Conservation (phyloP, 805 yeast genomes). For the Candida endomychidarum region DNA sequence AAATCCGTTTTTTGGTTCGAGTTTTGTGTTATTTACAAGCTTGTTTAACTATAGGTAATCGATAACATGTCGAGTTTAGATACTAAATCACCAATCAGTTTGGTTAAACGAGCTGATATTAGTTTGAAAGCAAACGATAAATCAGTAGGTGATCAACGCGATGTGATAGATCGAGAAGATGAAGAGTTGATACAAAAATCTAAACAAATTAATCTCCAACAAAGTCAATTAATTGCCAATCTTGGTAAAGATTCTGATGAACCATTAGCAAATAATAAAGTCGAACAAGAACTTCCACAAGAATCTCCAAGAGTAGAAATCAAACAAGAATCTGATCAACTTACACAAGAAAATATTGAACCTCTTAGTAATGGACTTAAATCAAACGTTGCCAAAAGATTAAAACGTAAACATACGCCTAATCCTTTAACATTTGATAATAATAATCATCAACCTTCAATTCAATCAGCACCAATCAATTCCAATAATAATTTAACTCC, state of each 20-base stretch:
- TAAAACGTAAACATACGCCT: slow-evolving; percentile 35
- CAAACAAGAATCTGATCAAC: neutral
- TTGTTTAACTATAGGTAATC: too few species aligned
- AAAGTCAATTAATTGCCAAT: neutral
- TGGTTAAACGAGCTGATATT: neutral
- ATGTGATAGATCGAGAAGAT: neutral
- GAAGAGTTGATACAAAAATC: slow-evolving; percentile 2
- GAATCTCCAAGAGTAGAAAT: too few species aligned
- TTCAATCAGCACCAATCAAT: slow-evolving; percentile 34
- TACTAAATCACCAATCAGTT: neutral
- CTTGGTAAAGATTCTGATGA: slow-evolving; percentile 2
- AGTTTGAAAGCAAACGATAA: neutral
- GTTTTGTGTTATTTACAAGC: too few species aligned
- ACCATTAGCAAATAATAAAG: too few species aligned
- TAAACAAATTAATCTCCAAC: slow-evolving; percentile 2
- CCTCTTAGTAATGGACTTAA: neutral
- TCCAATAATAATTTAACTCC: slow-evolving; percentile 13
- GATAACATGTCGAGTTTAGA: slow-evolving; percentile 3
- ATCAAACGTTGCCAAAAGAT: slow-evolving; percentile 18
- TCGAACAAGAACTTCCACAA: too few species aligned
- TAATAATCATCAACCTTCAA: slow-evolving; percentile 19
- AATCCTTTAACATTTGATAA: slow-evolving; percentile 25
- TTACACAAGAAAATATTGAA: neutral
- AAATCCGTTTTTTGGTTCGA: too few species aligned
- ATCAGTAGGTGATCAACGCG: neutral